Evolutionary conservation across 768 basidiomycete species (phyloP).

Genomic region (Leccinum aurantiacum): DNA sequence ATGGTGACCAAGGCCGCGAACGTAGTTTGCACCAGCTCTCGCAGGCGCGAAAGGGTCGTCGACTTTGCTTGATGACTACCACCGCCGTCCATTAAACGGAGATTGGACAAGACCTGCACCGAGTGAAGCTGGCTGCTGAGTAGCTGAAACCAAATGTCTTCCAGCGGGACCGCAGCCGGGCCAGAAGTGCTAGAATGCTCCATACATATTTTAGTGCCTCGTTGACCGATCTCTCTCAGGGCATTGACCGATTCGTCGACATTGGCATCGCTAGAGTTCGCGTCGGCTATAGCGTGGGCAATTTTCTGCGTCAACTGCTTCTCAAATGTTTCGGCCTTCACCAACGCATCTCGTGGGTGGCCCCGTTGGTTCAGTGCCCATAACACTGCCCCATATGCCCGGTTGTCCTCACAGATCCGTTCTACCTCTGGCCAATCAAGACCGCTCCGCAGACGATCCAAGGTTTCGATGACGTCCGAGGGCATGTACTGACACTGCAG

Average conservation of each 20-base stretch:
- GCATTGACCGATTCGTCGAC: conserved; percentile 43
- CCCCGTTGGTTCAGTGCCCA: conserved; percentile 76
- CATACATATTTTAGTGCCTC: conserved; percentile 68
- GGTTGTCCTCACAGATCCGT: conserved; percentile 62
- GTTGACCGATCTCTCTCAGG: conserved; percentile 57
- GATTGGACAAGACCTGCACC: conserved; percentile 66
- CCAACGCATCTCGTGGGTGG: conserved; percentile 61
- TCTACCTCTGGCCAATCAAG: conserved; percentile 59
- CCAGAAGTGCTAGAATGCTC: conserved; percentile 53
- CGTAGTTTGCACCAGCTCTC: conserved; percentile 78
- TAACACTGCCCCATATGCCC: conserved; percentile 73
- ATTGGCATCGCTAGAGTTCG: conserved; percentile 15
- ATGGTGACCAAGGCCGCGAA: conserved; percentile 84
- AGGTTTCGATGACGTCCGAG: conserved; percentile 55
- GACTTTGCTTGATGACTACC: conserved; percentile 23
- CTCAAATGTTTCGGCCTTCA: conserved; percentile 62
- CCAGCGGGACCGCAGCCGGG: conserved; percentile 48
- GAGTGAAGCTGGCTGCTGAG: conserved; percentile 78
- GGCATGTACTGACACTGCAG: conserved; percentile 77
- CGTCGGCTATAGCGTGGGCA: conserved; percentile 36
- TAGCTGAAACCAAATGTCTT: conserved; percentile 89
- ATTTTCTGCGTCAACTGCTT: conserved; percentile 48
- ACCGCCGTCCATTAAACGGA: conserved; percentile 29
- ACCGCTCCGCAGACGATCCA: conserved; percentile 50
- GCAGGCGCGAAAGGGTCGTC: conserved; percentile 48